phyloP scores from a whole-genome alignment of 2,329 filamentous ascomycete genomes.

The Ophiostoma fasciatum region DNA sequence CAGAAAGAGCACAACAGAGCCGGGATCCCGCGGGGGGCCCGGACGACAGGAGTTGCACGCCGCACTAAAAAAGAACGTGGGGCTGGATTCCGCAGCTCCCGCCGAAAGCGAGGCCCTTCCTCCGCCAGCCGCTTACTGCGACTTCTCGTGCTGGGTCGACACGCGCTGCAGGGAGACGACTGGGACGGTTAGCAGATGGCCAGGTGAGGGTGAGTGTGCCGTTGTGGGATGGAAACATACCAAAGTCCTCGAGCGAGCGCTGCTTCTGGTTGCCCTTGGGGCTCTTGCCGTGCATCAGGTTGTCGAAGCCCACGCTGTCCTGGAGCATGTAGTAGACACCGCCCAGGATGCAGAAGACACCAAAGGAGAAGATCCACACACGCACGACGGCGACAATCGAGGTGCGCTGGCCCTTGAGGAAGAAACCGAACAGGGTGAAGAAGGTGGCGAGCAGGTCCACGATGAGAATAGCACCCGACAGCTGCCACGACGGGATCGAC shows the following conservation, averaged over 20 bases:
- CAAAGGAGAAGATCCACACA: conserved; percentile 85
- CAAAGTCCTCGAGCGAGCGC: conserved; percentile 76
- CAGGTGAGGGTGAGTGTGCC: too few species aligned
- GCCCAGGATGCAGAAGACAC: conserved; percentile 66
- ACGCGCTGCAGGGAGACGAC: conserved; percentile 83
- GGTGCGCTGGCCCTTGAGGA: conserved; percentile 46
- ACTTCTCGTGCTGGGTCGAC: conserved; percentile 85
- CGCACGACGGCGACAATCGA: conserved; percentile 74
- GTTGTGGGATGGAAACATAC: conserved; percentile 41
- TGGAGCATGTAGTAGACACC: conserved; percentile 65
- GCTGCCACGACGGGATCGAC: conserved; percentile 74
- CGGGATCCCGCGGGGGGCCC: too few species aligned
- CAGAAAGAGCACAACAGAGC: too few species aligned
- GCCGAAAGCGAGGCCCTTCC: too few species aligned
- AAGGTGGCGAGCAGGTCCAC: conserved; percentile 76
- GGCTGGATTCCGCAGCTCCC: not conserved
- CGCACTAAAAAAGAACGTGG: conserved; percentile 6
- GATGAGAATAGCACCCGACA: conserved; percentile 59
- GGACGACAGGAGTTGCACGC: too few species aligned
- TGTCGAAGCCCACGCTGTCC: conserved; percentile 69
- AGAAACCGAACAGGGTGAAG: conserved; percentile 78
- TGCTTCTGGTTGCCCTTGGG: conserved; percentile 72
- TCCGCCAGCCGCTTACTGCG: too few species aligned
- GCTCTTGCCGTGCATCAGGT: conserved; percentile 84
- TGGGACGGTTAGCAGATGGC: conserved; percentile 34